Percentiles rank a stretch among this genome's conserved stretches.
Evolutionary conservation across 2,329 filamentous ascomycete genomes (phyloP).

Genomic region (Aspergillus pseudoglaucus): DNA sequence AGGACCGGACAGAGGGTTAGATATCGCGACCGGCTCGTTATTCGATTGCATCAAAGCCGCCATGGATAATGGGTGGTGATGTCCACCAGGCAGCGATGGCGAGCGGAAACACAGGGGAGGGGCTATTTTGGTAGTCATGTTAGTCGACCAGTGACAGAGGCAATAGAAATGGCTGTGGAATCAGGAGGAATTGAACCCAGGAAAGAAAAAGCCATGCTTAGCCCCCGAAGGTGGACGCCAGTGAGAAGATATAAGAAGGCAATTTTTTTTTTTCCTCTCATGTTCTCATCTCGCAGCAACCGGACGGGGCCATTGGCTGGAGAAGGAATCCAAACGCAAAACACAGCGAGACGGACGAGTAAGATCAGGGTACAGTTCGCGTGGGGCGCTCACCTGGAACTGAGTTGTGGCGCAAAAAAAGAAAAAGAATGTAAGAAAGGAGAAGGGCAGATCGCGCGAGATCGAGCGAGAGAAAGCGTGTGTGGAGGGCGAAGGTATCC

Average conservation of each 20-base stretch:
- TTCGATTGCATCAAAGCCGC: slow-evolving; percentile 38
- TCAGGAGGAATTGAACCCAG: not conserved
- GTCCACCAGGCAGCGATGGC: slow-evolving; percentile 25
- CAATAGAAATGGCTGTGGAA: slow-evolving; percentile 1
- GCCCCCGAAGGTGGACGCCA: not conserved
- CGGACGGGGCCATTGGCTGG: slow-evolving; percentile 2
- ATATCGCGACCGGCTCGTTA: slow-evolving; percentile 34
- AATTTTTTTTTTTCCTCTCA: not conserved
- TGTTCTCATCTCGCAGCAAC: not conserved
- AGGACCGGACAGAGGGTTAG: slow-evolving; percentile 27
- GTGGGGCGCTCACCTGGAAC: slow-evolving; percentile 34
- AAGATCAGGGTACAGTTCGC: slow-evolving; percentile 19
- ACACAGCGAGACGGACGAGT: slow-evolving; percentile 3
- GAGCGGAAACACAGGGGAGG: slow-evolving; percentile 21
- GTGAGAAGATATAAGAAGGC: slow-evolving; percentile 3
- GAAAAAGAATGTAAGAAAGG: not conserved
- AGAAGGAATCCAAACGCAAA: slow-evolving; percentile 12
- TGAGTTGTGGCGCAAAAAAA: slow-evolving; percentile 41
- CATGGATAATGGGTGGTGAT: slow-evolving; percentile 32
- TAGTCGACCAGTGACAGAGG: slow-evolving; percentile 14
- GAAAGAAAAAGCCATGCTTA: not conserved
- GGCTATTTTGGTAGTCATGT: slow-evolving; percentile 33
- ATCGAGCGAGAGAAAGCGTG: slow-evolving; percentile 10
- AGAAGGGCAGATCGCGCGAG: not conserved
- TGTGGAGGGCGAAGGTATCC: not conserved